Base-by-base conservation (phyloP, 768 basidiomycete species). In the Amanita pallidorosea region DNA sequence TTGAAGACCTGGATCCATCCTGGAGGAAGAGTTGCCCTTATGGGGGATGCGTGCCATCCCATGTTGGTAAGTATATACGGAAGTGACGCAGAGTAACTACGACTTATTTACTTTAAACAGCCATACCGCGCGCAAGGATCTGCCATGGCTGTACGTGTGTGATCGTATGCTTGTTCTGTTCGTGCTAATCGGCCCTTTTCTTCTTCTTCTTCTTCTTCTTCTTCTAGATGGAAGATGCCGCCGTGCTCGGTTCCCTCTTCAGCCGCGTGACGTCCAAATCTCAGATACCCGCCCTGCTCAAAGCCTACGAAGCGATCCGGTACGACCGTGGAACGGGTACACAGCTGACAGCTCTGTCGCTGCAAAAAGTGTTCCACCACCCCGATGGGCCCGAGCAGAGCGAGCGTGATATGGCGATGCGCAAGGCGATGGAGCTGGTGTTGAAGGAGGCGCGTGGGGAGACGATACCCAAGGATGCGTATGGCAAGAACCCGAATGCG, bases 41-140 rank as follows among this genome's bases (percentile, higher is more conserved):
- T 80, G 0, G 79, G 79, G 2, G 79, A 80, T 56, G 69, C 77
- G 0, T 77, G 76, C 43, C 79, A 80, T 58, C 73, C 79, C 1
- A 80, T 79, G 74, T 64, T 78, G 36, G 78, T 79, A 52, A 54
- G 76, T 69, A 2, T 8, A 5, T 20, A 15, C 17, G 7, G 15
- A 3, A 7, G 7, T 12, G 17, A 4, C 15, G 12, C n/a, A 34
- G 11, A 20, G 11, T 13, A 9, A 23, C 23, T 5, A n/a, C 22
- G 13, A 17, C 36, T n/a, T 4, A 47, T 17, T 41, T 8, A 13
- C 20, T 20, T 13, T 17, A 7, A 35, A 5, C 40, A 79, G 72
- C 77, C 77, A 2, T 77, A 77, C 54, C 67, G 71, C 12, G 78
- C 75, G 1, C 78, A 79, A 59, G 77, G 77, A 5, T 69, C 76